These are phyloP conservation scores for Lyophyllum shimeji DNA, from an alignment of 768 basidiomycete genomes.

Conservation along the genomic window DNA sequence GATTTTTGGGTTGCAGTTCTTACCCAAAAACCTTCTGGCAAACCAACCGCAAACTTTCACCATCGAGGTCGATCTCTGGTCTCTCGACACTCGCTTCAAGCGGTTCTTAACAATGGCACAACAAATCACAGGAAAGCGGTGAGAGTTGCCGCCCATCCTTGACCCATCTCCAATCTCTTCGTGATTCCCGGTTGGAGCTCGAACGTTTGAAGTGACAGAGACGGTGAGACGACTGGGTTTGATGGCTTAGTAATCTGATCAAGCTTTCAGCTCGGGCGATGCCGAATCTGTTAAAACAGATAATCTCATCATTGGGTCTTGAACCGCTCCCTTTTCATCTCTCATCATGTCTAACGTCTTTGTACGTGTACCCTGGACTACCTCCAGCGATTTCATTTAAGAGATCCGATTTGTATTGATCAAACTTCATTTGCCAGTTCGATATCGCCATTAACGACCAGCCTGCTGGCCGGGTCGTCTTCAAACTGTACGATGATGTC, in stretches of 20 bases:
- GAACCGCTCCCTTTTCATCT: slow-evolving; percentile 11
- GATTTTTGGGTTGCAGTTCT: too few relatives aligned
- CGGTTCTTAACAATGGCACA: too few relatives aligned
- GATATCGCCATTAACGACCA: slow-evolving; percentile 52
- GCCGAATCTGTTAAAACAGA: slow-evolving; percentile 17
- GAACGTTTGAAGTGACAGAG: too few relatives aligned
- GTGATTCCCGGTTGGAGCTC: too few relatives aligned
- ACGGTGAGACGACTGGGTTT: too few relatives aligned
- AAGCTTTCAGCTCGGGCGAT: slow-evolving; percentile 13
- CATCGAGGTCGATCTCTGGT: too few relatives aligned
- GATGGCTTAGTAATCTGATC: background rate
- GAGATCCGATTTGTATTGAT: slow-evolving; percentile 5
- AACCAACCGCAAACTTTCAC: too few relatives aligned
- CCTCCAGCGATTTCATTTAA: background rate
- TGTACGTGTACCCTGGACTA: slow-evolving; percentile 26
- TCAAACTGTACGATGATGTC: slow-evolving; percentile 82
- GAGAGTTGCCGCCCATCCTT: too few relatives aligned
- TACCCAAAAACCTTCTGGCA: too few relatives aligned
- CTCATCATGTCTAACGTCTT: slow-evolving; percentile 37
- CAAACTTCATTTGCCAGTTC: slow-evolving; percentile 44
- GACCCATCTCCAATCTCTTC: too few relatives aligned
- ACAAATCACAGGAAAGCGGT: too few relatives aligned
- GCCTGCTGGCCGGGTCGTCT: slow-evolving; percentile 59
- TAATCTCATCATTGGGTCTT: slow-evolving; percentile 14
- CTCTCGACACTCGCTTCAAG: too few relatives aligned